These are phyloP conservation scores for Cutaneotrichosporon spelunceum DNA, from an alignment of 1,284 basidiomycete species.

Conservation along the genomic window DNA sequence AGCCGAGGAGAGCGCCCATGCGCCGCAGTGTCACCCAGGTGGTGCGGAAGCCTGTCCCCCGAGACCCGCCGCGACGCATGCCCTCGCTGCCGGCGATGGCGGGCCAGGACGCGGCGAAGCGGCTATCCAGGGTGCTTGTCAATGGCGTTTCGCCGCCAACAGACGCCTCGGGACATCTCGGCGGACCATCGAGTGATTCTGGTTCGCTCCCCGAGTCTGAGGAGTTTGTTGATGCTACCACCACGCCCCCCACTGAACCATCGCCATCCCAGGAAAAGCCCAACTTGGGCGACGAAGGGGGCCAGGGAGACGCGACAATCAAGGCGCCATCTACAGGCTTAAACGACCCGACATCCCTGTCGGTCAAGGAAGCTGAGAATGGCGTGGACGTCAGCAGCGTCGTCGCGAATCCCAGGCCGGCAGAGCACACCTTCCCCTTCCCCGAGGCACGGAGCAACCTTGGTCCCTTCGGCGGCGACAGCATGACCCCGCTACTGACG, in stretches of 20 bases:
- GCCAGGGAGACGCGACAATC: conserved; percentile 9
- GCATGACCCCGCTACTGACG: conserved; percentile 31
- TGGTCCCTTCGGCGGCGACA: conserved; percentile 29
- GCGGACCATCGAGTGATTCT: background rate
- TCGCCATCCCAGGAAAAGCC: background rate
- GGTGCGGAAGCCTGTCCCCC: background rate
- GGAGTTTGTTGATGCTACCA: background rate
- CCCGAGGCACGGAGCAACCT: background rate
- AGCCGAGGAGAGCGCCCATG: conserved; percentile 3
- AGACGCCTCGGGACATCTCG: background rate
- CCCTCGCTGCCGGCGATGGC: conserved; percentile 18
- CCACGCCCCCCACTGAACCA: background rate
- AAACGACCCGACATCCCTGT: background rate
- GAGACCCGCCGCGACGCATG: conserved; percentile 18
- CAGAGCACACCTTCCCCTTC: background rate
- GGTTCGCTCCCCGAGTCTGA: background rate
- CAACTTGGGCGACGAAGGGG: background rate
- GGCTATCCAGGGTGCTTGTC: conserved; percentile 35
- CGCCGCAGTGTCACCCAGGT: conserved; percentile 22
- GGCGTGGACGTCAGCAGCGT: background rate
- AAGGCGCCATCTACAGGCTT: background rate
- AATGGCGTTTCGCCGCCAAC: background rate
- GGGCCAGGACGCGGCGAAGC: conserved; percentile 18
- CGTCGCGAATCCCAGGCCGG: background rate
- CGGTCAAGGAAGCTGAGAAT: background rate